Base-by-base conservation (phyloP, 108 stramenopile genomes). In the Poteriospumella lacustris region DNA sequence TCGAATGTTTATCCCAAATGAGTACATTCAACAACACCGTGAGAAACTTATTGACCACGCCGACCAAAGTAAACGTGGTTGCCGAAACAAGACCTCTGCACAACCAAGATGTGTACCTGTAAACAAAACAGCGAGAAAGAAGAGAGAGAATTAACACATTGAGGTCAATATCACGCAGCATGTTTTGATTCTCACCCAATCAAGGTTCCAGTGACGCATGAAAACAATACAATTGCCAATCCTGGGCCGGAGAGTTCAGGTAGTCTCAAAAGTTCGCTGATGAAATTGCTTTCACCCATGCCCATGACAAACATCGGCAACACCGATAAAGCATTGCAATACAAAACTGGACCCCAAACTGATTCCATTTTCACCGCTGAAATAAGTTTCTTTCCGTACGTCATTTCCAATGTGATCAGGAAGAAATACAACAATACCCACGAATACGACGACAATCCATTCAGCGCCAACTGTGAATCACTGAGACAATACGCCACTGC, bases 1-100 rank as follows among this genome's bases (percentile, higher is more conserved):
- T 58, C 2, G 95, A 93, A 79, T 96, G 95, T 59, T 96, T 88
- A 77, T 96, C 93, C 93, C 93, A 78, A 31, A 78, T 69, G 43
- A 78, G 5, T 5, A 78, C 67, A 38, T 78, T 78, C 42, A 78
- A 9, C 29, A 78, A 40, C 2, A 78, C 39, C 24, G 78, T 78
- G 67, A 78, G 12, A n/a, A 78, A 67, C 68, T 78, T 78, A 39
- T 78, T 78, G 44, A 68, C 29, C 3, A 78, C 78, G n/a, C 78
- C 78, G 15, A 78, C 78, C 42, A 78, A 62, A 3, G 78, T 78
- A 39, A 70, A 78, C n/a, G 78, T 68, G 68, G 78, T 78, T 2
- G 78, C 78, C 38, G 43, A 47, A 1, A 78, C 68, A n/a, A 43
- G 43, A 9, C 67, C 39, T 24, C 78, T 12, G n/a, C 67, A 68